Base-by-base conservation (phyloP, 1,284 basidiomycete genomes). In the Ganoderma lingzhi region DNA sequence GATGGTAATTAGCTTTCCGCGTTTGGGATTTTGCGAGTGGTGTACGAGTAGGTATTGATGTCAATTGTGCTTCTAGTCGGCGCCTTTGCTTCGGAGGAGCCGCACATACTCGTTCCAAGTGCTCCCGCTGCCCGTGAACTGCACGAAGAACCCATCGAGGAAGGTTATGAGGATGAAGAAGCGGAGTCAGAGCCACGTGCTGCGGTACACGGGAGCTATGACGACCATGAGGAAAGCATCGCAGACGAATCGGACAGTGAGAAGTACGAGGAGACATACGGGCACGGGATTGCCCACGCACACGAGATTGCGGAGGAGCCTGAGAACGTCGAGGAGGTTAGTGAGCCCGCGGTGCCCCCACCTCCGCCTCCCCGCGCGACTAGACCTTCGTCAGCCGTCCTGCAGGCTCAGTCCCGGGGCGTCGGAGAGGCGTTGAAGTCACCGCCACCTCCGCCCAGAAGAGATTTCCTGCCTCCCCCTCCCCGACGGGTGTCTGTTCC, bases 1-100 rank as follows among this genome's bases (percentile, higher is more conserved):
- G 78, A 87, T 85, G 89, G 88, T 89, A 85, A 89, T 81, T 87
- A 78, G 87, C 75, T 74, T 69, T 67, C 61, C 70, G 58, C 44
- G 65, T 61, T 68, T 55, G 64, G 48, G 41, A 45, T 51, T 76
- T 73, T 78, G 77, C 61, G 41, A n/a, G 51, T 41, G 53, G 44
- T 76, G 75, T 78, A 79, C 58, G 68, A 75, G 72, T 79, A 79
- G 76, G 64, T 56, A 73, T 78, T 78, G 78, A 79, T 78, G 14
- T 55, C 32, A 71, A 17, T 51, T 73, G 72, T 61, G 39, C 56
- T 73, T 74, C 71, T 70, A 66, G 64, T 65, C 71, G 68, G 67
- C 35, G 66, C 63, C 39, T 15, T 44, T 23, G 44, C 28, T 44
- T 59, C 37, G 5, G 63, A 42, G 39, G 64, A 66, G 53, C 41